Conservation (phyloP, 768 basidiomycete genomes). For the Panaeolus cyanescens region DNA sequence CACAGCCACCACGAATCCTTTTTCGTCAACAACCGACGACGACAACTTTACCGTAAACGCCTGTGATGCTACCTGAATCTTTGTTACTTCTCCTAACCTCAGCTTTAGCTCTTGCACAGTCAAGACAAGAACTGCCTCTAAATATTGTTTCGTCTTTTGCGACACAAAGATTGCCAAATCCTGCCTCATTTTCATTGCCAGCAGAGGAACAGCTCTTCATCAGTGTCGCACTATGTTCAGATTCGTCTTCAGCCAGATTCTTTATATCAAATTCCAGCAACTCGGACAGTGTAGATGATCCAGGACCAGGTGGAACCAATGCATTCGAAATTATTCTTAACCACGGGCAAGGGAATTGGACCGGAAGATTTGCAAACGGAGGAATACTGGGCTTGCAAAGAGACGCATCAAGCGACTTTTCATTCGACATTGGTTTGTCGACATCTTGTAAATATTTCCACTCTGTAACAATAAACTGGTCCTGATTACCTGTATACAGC, state of each 20-base stretch:
- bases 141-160: slow-evolving; percentile 37
- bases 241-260: slow-evolving; percentile 46
- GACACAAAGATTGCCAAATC: slow-evolving; percentile 27
- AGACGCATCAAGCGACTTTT: slow-evolving; percentile 28
- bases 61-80: slow-evolving; percentile 34
- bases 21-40: slow-evolving; percentile 7
- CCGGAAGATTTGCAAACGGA: slow-evolving; percentile 44
- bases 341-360: slow-evolving; percentile 55
- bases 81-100: slow-evolving; percentile 35
- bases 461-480: not conserved
- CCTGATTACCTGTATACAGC: slow-evolving; percentile 27
- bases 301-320: slow-evolving; percentile 41
- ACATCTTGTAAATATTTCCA: slow-evolving; percentile 12
- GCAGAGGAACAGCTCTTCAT: slow-evolving; percentile 35
- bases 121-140: slow-evolving; percentile 31
- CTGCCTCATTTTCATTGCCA: slow-evolving; percentile 44
- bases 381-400: slow-evolving; percentile 54
- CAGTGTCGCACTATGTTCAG: slow-evolving; percentile 52
- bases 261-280: slow-evolving; percentile 55
- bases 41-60: not conserved
- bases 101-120: slow-evolving; percentile 32
- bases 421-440: slow-evolving; percentile 64
- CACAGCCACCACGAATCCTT: slow-evolving; percentile 1
- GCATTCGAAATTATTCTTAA: slow-evolving; percentile 49
- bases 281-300: slow-evolving; percentile 29